Evolutionary conservation across 176 grass and related monocot species (phyloP).

Genomic region (Poa annua): DNA sequence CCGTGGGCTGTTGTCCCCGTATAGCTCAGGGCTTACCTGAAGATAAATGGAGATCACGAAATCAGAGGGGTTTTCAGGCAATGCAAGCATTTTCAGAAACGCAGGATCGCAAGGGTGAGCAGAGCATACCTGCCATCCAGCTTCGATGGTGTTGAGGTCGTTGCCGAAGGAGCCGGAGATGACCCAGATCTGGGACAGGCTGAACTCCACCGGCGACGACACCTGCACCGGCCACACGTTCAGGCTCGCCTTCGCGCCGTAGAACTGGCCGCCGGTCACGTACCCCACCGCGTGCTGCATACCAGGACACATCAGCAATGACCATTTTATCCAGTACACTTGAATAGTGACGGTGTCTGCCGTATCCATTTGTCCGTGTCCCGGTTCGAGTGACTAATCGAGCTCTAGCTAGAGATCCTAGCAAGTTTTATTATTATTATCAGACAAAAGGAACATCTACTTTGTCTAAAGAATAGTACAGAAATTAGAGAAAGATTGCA

Average conservation of each 20-base stretch:
- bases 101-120: not conserved
- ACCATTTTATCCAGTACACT: not conserved
- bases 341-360: not conserved
- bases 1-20: conserved; percentile 77
- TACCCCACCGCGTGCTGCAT: conserved; percentile 94
- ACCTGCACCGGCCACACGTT: conserved; percentile 93
- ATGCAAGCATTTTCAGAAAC: not conserved
- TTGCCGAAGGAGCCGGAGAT: conserved; percentile 88
- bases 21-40: conserved; percentile 89
- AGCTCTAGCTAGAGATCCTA: not conserved
- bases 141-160: conserved; percentile 99
- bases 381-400: not conserved
- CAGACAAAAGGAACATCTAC: not conserved
- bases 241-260: conserved; percentile 85
- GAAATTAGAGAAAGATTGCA: not conserved
- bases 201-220: conserved; percentile 80
- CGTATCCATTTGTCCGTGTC: not conserved
- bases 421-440: not conserved
- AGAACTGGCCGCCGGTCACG: conserved; percentile 71
- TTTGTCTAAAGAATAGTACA: not conserved
- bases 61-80: not conserved
- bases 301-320: not conserved
- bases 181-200: conserved; percentile 94
- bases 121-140: conserved; percentile 85
- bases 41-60: not conserved